Base-by-base conservation (phyloP, 257 asterid species). In the Primulina tabacum region DNA sequence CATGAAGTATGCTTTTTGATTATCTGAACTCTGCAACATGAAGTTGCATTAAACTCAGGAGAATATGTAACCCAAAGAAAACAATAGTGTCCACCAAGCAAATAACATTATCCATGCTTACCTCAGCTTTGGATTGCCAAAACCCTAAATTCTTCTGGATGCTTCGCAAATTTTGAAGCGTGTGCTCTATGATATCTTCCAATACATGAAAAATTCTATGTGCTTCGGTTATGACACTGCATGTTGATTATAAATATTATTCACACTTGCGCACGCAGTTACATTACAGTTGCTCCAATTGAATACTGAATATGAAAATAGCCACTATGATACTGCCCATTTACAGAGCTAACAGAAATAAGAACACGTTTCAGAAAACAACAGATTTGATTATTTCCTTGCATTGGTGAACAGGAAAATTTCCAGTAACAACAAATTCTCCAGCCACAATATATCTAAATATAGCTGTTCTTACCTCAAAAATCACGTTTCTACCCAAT, bases 41-140 rank as follows among this genome's bases (percentile, higher is more conserved):
- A 79, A 76, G 43, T 18, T 29, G 11, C 33, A 38, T 61, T 64
- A 26, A 75, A 61, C 69, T 62, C 52, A 33, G 59, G 47, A 32
- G 56, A 81, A 35, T 26, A 32, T 28, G 26, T 34, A 38, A 28
- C 67, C 37, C 14, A 73, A 60, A 50, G 40, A 12, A 70, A 53
- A 52, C 69, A 33, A 20, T 26, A 71, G 40, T 55, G 65, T 60
- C 58, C 81, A 72, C 73, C 35, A 53, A 56, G 55, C 40, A 6
- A 81, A 66, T 69, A 50, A 67, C 62, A 70, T 40, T 35, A 60
- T 21, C 62, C 67, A 67, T 30, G 50, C 92, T 78, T 64, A 94
- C 99, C 95, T 89, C 96, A 26, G 99, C 89, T 79, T 78, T 86
- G 61, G 92, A 84, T 75, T 88, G 89, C 99, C 97, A 91, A 73